These are phyloP conservation scores for Cyclostephanos tholiformis DNA, from an alignment of 108 stramenopile species.

Conservation along the genomic window DNA sequence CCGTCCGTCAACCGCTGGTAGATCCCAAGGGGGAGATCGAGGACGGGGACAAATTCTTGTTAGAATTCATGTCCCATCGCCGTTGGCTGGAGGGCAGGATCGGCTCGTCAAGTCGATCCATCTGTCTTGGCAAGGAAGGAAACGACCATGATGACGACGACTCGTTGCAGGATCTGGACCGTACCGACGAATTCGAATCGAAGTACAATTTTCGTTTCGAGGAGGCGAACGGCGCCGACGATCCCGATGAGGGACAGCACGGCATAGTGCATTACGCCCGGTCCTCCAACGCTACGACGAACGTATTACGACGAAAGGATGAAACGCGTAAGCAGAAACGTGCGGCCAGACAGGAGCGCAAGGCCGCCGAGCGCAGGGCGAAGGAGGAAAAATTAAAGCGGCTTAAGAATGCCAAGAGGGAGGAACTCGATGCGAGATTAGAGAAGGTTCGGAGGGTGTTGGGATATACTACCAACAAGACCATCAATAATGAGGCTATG, in stretches of 20 bases:
- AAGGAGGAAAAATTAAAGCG: constrained; percentile 95
- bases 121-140: constrained; percentile 6
- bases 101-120: background rate
- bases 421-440: constrained; percentile 86
- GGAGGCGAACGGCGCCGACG: constrained; percentile 73
- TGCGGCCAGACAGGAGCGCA: constrained; percentile 85
- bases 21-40: constrained; percentile 91
- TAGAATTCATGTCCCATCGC: constrained; percentile 82
- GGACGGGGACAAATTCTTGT: constrained; percentile 86
- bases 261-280: constrained; percentile 85
- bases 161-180: constrained; percentile 85
- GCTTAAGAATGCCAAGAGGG: constrained; percentile 93
- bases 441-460: constrained; percentile 81
- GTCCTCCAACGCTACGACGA: constrained; percentile 52
- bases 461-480: constrained; percentile 45
- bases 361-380: constrained; percentile 90
- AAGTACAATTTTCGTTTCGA: constrained; percentile 99
- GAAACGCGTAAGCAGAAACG: constrained; percentile 91
- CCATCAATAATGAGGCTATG: constrained; percentile 13
- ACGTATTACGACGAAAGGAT: constrained; percentile 90
- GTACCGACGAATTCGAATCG: constrained; percentile 96
- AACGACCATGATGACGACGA: constrained; percentile 78
- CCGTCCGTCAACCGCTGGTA: constrained; percentile 13
- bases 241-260: constrained; percentile 39
- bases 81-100: constrained; percentile 72